phyloP scores from a whole-genome alignment of 257 asterid species.

The Capsicum baccatum region DNA sequence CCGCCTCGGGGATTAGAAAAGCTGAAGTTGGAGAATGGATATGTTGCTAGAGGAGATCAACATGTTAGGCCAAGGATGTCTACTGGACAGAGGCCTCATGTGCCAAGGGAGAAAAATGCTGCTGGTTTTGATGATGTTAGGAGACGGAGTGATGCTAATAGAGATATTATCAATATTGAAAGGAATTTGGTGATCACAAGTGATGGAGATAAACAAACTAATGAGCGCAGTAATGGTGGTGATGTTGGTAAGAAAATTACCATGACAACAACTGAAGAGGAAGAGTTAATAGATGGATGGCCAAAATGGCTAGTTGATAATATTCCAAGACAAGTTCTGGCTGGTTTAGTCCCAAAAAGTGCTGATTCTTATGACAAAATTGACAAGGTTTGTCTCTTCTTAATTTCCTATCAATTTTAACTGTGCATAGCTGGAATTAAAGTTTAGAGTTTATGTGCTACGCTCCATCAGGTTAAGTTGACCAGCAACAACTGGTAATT shows the following conservation, averaged over 20 bases:
- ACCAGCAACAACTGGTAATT: neutral
- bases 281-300: constrained; percentile 77
- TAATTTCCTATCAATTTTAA: neutral
- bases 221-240: constrained; percentile 22
- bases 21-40: constrained; percentile 60
- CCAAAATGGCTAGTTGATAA: constrained; percentile 81
- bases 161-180: constrained; percentile 25
- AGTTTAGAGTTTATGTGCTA: neutral
- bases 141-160: constrained; percentile 35
- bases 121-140: constrained; percentile 32
- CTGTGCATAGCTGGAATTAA: neutral
- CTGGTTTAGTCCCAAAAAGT: constrained; percentile 72
- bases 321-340: constrained; percentile 66
- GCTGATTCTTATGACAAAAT: constrained; percentile 83
- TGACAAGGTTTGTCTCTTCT: constrained; percentile 59
- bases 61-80: constrained; percentile 49
- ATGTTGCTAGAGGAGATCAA: constrained; percentile 41
- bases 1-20: constrained; percentile 51
- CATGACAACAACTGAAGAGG: constrained; percentile 39
- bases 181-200: constrained; percentile 31
- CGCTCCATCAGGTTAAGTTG: neutral
- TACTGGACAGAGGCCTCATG: constrained; percentile 46
- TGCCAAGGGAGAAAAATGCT: constrained; percentile 34
- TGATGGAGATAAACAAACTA: constrained; percentile 40
- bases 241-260: constrained; percentile 30